phyloP scores from a whole-genome alignment of 2,329 filamentous ascomycete species.

The Cadophora gregata region DNA sequence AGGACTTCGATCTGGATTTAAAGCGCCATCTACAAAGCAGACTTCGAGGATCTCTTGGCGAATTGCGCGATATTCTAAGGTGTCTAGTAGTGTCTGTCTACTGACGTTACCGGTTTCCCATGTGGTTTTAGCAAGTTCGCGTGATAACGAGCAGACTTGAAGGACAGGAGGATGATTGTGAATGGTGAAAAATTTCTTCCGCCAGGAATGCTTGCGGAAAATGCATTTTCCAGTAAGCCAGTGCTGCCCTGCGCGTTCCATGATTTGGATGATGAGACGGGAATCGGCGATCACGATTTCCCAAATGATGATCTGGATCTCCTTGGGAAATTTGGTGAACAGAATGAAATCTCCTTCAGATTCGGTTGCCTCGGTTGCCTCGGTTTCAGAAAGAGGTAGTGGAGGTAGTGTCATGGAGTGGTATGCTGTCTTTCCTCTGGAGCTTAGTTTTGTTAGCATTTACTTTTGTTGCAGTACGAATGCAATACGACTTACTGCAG shows the following conservation, averaged over 20 bases:
- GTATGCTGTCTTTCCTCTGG: neutral
- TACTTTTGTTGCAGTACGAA: neutral
- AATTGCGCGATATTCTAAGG: neutral
- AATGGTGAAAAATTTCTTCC: neutral
- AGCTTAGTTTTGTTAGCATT: neutral
- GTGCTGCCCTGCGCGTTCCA: neutral
- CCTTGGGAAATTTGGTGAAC: neutral
- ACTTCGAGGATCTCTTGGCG: neutral
- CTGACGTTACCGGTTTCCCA: neutral
- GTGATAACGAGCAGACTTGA: neutral
- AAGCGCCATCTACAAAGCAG: neutral
- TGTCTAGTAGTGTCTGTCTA: neutral
- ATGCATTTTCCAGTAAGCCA: neutral
- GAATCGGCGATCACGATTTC: neutral
- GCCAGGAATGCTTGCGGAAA: neutral
- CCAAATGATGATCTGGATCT: conserved; percentile 5
- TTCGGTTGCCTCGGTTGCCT: neutral
- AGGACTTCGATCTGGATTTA: neutral
- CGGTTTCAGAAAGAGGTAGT: neutral
- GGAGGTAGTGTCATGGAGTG: neutral
- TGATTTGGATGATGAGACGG: neutral
- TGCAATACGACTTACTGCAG: neutral
- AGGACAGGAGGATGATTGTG: neutral
- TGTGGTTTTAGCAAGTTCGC: neutral
- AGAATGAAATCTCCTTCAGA: neutral